Evolutionary conservation across 768 basidiomycete species (phyloP).

Genomic region (Lentinula edodes): DNA sequence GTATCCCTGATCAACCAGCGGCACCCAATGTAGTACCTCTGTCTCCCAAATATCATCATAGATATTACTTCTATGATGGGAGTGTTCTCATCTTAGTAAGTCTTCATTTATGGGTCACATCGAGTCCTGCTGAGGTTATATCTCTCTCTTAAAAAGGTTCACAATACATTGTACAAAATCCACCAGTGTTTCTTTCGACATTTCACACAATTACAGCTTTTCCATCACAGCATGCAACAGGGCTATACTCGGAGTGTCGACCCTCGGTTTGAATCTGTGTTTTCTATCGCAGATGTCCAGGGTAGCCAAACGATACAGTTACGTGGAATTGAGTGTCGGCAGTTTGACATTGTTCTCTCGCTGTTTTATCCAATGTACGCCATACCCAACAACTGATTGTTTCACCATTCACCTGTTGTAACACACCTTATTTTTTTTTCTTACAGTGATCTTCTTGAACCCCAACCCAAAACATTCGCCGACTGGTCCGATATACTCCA

Average conservation of each 20-base stretch:
- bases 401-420: background rate
- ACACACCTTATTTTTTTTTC: background rate
- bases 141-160: background rate
- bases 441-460: background rate
- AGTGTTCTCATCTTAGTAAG: too few relatives aligned
- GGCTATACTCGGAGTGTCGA: background rate
- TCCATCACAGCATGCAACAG: background rate
- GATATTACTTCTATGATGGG: too few relatives aligned
- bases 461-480: conserved; percentile 18
- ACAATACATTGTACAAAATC: background rate
- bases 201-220: background rate
- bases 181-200: background rate
- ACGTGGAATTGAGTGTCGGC: background rate
- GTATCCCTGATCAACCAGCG: background rate
- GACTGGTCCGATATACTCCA: conserved; percentile 29
- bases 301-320: too few relatives aligned
- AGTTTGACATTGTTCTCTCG: conserved; percentile 3
- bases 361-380: conserved; percentile 4
- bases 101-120: too few relatives aligned
- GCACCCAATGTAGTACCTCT: background rate
- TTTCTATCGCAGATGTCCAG: too few relatives aligned
- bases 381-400: background rate
- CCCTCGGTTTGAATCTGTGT: too few relatives aligned
- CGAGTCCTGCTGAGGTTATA: too few relatives aligned
- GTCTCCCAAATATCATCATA: too few relatives aligned